A percentile compares a stretch with the other conserved stretches of the same genome.
phyloP scores from a whole-genome alignment of 2,329 filamentous ascomycete genomes.

The Ustilaginoidea virens region DNA sequence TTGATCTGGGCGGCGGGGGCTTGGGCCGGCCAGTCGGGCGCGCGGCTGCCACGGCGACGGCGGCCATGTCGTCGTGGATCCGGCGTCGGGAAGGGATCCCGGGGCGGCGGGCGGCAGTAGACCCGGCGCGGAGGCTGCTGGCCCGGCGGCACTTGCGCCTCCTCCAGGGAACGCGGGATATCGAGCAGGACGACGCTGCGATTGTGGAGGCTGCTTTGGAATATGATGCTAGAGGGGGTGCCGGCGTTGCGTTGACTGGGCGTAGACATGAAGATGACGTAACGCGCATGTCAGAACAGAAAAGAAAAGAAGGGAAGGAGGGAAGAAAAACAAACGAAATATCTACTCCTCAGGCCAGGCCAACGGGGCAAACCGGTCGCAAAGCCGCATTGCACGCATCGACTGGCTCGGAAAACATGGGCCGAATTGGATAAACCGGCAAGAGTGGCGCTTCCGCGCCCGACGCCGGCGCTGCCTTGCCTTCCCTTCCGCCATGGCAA shows the following conservation, averaged over 20 bases:
- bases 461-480: too few relatives aligned
- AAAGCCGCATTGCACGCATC: too few relatives aligned
- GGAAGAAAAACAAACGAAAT: too few relatives aligned
- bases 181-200: constrained; percentile 45
- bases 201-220: constrained; percentile 19
- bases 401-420: too few relatives aligned
- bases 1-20: constrained; percentile 33
- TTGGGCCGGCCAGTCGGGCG: constrained; percentile 15
- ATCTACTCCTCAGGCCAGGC: too few relatives aligned
- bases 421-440: too few relatives aligned
- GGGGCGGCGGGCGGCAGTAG: constrained; percentile 28
- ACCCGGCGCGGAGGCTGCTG: constrained; percentile 23
- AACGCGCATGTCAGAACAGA: too few relatives aligned
- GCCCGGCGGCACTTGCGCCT: constrained; percentile 38
- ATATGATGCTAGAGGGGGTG: constrained; percentile 16
- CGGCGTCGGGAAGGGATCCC: constrained; percentile 32
- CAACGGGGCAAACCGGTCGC: too few relatives aligned
- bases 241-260: not conserved
- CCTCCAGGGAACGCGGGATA: constrained; percentile 53
- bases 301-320: too few relatives aligned
- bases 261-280: constrained; percentile 1
- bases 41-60: constrained; percentile 2
- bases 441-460: too few relatives aligned
- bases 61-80: constrained; percentile 20
- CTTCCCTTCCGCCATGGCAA: too few relatives aligned